Percentiles rank a stretch among this genome's conserved stretches.
These are phyloP conservation scores for Canna indica DNA, from an alignment of 176 grass and related monocot genomes.

Conservation along the genomic window DNA sequence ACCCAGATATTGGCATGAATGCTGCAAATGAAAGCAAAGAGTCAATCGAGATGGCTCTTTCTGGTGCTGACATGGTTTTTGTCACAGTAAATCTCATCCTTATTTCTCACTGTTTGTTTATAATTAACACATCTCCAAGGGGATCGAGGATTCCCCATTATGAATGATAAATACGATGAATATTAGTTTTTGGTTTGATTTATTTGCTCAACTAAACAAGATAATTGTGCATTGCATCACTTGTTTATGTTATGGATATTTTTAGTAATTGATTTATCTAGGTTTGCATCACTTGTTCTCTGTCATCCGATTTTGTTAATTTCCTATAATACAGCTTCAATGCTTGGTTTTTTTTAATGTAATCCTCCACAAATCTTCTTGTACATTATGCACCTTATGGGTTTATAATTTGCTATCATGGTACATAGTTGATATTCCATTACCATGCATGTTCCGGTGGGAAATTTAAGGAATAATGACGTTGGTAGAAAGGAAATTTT, in stretches of 20 bases:
- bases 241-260: neutral
- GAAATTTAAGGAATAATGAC: neutral
- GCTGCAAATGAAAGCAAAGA: slow-evolving; percentile 16
- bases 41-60: slow-evolving; percentile 11
- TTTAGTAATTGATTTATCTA: neutral
- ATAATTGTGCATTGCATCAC: no score
- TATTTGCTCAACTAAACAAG: neutral
- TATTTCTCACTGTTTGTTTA: neutral
- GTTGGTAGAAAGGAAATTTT: neutral
- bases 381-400: neutral
- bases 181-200: neutral
- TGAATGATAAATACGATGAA: no score
- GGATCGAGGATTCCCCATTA: neutral
- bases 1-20: slow-evolving; percentile 21
- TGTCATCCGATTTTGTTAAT: neutral
- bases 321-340: neutral
- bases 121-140: neutral
- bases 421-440: neutral
- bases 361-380: neutral
- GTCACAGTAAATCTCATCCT: slow-evolving; percentile 14
- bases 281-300: neutral
- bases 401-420: neutral
- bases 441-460: neutral
- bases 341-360: neutral
- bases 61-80: slow-evolving; percentile 17